Percentiles rank a stretch among this genome's conserved stretches.
Conservation (phyloP, 306 rosid genomes). For the Medicago lupulina region DNA sequence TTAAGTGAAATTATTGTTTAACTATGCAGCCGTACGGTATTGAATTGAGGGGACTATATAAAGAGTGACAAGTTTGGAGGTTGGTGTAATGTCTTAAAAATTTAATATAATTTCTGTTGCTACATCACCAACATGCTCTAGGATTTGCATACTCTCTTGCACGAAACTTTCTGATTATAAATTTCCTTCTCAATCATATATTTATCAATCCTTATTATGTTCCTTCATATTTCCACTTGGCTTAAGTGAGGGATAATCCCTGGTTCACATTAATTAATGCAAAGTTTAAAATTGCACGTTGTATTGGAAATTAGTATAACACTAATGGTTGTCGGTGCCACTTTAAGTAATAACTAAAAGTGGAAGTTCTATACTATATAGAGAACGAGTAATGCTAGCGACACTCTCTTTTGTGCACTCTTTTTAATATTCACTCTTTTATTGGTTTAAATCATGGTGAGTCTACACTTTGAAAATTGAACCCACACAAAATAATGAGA, state of each 20-base stretch:
- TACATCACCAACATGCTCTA: slow-evolving; percentile 73
- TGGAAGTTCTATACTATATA: neutral
- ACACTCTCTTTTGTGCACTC: neutral
- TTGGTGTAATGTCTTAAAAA: slow-evolving; percentile 61
- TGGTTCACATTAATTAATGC: slow-evolving; percentile 46
- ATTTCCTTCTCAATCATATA: slow-evolving; percentile 78
- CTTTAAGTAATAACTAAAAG: slow-evolving; percentile 32
- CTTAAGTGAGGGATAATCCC: too few relatives aligned
- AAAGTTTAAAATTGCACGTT: slow-evolving; percentile 22
- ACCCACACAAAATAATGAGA: neutral
- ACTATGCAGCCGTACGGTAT: slow-evolving; percentile 30
- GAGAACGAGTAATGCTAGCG: neutral
- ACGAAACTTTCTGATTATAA: slow-evolving; percentile 99
- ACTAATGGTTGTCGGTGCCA: too few relatives aligned
- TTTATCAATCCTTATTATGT: slow-evolving; percentile 56
- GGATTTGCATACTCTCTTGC: slow-evolving; percentile 64
- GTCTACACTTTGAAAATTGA: too few relatives aligned
- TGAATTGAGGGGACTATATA: slow-evolving; percentile 43
- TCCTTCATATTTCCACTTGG: too few relatives aligned
- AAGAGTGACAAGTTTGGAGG: too few relatives aligned
- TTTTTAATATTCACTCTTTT: neutral
- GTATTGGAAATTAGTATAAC: neutral
- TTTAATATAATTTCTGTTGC: slow-evolving; percentile 65
- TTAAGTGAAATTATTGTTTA: slow-evolving; percentile 31
- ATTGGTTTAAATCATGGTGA: too few relatives aligned